Base-by-base conservation (phyloP, 2,329 filamentous ascomycete genomes). In the Didymella lethalis region DNA sequence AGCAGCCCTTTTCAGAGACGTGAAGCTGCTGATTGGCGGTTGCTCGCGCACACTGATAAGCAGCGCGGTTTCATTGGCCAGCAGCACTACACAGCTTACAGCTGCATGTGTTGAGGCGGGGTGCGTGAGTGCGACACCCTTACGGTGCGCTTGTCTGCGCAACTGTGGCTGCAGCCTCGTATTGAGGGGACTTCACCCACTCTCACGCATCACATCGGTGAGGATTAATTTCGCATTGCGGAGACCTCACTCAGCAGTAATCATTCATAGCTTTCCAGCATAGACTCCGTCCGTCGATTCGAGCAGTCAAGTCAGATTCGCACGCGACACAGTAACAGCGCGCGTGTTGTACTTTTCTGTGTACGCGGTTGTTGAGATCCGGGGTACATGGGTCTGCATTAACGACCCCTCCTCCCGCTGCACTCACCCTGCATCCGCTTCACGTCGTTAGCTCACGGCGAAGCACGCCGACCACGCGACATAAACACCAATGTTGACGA, bases 61-160 rank as follows among this genome's bases (percentile, higher is more conserved):
- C 45, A 34, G 20, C 34, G 40, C 32, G 6, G 6, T n/a, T 12
- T 54, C 34, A 59, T 59, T 54, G 56, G 56, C 18, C 16, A 3
- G 12, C 6, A 50, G 0, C 11, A 36, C 32, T 47, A 47, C 50
- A 59, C 56, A 54, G 32, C 40, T 49, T 45, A 32, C 40, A 31
- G 12, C 25, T 10, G 56, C 56, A 59, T 59, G 36, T 59, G 56
- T 59, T 59, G 56, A 59, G 56, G 56, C 56, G 56, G 56, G 56
- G 56, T 54, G 56, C 56, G 50, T 59, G 28, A 32, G 50, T 38
- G 40, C 46, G 50, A 59, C 50, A 59, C 47, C 50, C 56, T 54
- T 54, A 47, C 50, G 26, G 14, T 50, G 50, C 50, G 32, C 50
- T 31, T 25, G 18, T 45, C 31, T 29, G 28, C 18, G 55, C 31